These are phyloP conservation scores for Colletotrichum higginsianum DNA, from an alignment of 2,329 filamentous ascomycete species.

Conservation along the genomic window DNA sequence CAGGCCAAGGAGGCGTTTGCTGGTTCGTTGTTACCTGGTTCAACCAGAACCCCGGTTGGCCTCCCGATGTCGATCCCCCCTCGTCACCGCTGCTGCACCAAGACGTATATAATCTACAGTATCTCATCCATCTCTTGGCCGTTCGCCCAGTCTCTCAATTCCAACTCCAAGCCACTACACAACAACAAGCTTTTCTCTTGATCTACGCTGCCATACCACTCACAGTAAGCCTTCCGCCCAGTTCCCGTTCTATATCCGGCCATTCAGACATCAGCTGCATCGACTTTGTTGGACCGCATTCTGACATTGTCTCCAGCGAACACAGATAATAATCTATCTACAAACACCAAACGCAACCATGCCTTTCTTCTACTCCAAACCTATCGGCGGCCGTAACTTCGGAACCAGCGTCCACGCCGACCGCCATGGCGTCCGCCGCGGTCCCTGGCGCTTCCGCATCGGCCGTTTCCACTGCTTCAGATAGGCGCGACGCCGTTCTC, in stretches of 20 bases:
- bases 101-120: constrained; percentile 14
- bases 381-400: constrained; percentile 63
- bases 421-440: constrained; percentile 62
- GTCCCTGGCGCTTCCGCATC: constrained; percentile 66
- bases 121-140: constrained; percentile 21
- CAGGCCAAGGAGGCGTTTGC: constrained; percentile 5
- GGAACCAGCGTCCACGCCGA: constrained; percentile 65
- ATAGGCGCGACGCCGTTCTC: constrained; percentile 29
- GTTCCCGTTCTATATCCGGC: no score
- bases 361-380: constrained; percentile 64
- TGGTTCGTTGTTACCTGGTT: constrained; percentile 1
- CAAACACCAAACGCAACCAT: constrained; percentile 48
- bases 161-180: neutral
- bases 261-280: neutral
- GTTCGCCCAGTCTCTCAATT: constrained; percentile 1
- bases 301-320: constrained; percentile 15
- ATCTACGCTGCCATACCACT: neutral
- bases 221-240: neutral
- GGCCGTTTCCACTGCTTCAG: constrained; percentile 68
- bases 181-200: constrained; percentile 10
- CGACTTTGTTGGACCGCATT: neutral
- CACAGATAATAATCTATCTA: neutral
- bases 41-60: neutral
- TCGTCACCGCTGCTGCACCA: constrained; percentile 30
- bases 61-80: neutral